A percentile compares a stretch with the other conserved stretches of the same genome.
Conservation (phyloP, 2,329 filamentous ascomycete genomes). For the Trichoderma atrobrunneum region DNA sequence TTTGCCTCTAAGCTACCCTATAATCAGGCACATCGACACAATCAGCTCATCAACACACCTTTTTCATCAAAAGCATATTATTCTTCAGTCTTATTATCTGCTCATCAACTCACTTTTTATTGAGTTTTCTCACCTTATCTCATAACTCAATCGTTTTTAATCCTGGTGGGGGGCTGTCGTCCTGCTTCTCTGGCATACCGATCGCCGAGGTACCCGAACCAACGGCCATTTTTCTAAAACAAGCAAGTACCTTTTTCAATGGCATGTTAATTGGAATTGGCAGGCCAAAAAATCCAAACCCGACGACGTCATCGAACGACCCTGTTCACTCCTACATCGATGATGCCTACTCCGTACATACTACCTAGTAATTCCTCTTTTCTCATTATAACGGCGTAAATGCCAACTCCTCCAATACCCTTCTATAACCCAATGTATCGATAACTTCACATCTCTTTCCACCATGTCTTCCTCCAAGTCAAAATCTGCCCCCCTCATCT, state of each 20-base stretch:
- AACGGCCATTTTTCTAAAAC: background rate
- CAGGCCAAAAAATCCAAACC: background rate
- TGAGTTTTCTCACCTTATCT: background rate
- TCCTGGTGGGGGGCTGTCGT: background rate
- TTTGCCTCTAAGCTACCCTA: background rate
- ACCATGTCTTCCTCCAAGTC: background rate
- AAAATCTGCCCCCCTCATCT: background rate
- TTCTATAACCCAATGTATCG: background rate
- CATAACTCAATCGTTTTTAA: background rate
- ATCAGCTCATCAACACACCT: background rate
- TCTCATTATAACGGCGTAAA: background rate
- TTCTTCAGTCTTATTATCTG: background rate
- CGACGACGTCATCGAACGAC: conserved; percentile 7
- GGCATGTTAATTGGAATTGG: background rate
- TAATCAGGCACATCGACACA: background rate
- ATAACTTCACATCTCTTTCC: background rate
- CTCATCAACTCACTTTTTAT: background rate
- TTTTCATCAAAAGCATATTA: background rate
- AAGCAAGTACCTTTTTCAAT: background rate
- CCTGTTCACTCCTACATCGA: background rate
- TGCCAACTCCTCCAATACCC: background rate
- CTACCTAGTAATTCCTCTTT: background rate
- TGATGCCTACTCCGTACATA: background rate
- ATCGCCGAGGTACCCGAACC: background rate
- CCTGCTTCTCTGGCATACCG: background rate